These are phyloP conservation scores for Pseudevernia furfuracea DNA, from an alignment of 495 filamentous ascomycete species.

Conservation along the genomic window DNA sequence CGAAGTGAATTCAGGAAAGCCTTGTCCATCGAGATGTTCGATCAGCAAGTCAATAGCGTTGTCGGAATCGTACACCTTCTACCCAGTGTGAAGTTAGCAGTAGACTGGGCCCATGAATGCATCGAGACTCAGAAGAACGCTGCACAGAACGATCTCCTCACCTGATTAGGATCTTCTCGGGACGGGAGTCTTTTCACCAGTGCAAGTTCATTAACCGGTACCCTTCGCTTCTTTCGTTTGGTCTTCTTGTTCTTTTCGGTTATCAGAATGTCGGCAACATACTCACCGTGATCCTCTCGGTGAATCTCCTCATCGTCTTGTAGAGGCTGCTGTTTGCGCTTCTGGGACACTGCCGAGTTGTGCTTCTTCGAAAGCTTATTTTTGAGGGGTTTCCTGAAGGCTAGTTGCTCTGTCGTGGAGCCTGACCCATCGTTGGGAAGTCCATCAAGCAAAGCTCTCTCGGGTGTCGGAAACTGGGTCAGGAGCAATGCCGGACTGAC, in stretches of 20 bases:
- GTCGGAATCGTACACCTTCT: not conserved
- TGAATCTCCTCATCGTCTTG: not conserved
- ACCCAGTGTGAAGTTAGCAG: not conserved
- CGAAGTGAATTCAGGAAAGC: not conserved
- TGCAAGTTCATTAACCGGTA: constrained; percentile 18
- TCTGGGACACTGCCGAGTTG: not conserved
- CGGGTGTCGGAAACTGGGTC: not conserved
- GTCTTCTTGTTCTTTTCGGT: not conserved
- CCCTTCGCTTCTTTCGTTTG: constrained; percentile 14
- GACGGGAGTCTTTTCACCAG: constrained; percentile 6
- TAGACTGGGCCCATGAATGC: not conserved
- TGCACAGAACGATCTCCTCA: too few species aligned
- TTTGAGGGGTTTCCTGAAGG: not conserved
- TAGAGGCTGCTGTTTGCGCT: not conserved
- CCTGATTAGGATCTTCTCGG: too few species aligned
- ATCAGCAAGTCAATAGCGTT: not conserved
- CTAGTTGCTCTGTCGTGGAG: not conserved
- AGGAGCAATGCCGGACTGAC: not conserved
- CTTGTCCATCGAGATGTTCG: not conserved
- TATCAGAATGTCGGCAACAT: not conserved
- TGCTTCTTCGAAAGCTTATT: not conserved
- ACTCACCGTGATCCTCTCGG: not conserved
- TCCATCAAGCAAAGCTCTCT: not conserved
- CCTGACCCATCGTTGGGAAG: not conserved
- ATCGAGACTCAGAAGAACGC: too few species aligned